Evolutionary conservation across 352 stramenopile species (phyloP).

Genomic region (Vaucheria bursata): DNA sequence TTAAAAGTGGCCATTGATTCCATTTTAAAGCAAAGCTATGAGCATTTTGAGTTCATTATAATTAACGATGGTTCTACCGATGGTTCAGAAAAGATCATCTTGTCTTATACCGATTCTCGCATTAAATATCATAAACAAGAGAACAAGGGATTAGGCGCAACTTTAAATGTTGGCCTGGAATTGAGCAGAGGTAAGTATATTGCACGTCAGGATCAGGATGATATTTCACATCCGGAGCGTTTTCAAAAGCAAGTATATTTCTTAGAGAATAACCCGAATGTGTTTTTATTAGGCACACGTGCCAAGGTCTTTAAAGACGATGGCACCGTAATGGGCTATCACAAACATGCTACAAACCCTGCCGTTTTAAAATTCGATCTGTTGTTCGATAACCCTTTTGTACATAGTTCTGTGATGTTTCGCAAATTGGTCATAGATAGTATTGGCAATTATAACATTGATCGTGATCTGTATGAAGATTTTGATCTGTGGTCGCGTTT

Average conservation of each 20-base stretch:
- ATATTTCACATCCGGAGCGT: neutral
- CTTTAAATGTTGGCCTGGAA: neutral
- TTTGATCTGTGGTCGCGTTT: neutral
- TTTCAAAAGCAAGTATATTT: neutral
- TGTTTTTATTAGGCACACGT: neutral
- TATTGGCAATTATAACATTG: neutral
- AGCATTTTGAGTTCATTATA: conserved; percentile 1
- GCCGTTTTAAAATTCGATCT: neutral
- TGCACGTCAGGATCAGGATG: neutral
- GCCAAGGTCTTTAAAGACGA: neutral
- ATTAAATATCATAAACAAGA: neutral
- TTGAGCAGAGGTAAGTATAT: neutral
- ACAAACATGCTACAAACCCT: neutral
- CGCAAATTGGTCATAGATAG: neutral
- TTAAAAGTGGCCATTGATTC: neutral
- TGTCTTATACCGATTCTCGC: neutral
- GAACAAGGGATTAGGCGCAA: neutral
- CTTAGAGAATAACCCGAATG: neutral
- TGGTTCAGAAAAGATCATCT: neutral
- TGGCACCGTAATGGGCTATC: neutral
- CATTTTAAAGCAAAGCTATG: neutral
- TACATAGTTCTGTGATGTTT: neutral
- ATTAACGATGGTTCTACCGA: neutral
- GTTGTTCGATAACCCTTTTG: neutral
- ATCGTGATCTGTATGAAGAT: neutral